These are phyloP conservation scores for Trebouxia gelatinosa DNA, from an alignment of 163 green algal species.

Conservation along the genomic window DNA sequence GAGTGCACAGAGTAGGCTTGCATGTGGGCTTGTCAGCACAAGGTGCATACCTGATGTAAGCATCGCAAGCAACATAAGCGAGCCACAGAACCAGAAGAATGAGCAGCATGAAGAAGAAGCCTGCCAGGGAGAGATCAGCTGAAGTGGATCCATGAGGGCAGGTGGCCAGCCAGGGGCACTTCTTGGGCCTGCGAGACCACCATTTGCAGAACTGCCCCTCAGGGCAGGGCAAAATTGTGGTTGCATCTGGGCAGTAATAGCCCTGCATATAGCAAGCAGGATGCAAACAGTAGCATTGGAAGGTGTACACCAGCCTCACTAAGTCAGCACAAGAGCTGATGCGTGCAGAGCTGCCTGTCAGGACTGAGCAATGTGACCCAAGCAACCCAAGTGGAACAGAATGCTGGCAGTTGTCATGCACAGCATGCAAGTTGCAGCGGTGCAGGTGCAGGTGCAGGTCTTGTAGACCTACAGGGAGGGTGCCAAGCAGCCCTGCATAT, in stretches of 20 bases:
- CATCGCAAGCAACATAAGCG: slow-evolving; percentile 28
- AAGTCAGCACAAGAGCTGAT: no score
- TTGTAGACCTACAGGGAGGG: no score
- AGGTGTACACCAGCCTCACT: no score
- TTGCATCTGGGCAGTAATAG: slow-evolving; percentile 66
- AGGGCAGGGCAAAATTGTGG: slow-evolving; percentile 56
- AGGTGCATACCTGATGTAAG: slow-evolving; percentile 38
- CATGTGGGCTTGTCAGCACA: no score
- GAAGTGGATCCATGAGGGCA: slow-evolving; percentile 53
- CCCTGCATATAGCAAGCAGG: slow-evolving; percentile 54
- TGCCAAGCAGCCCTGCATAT: neutral
- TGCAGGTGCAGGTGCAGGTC: neutral
- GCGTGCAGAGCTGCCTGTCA: no score
- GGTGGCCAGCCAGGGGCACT: slow-evolving; percentile 49
- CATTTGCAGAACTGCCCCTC: slow-evolving; percentile 61
- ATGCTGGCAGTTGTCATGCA: no score
- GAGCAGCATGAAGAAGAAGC: slow-evolving; percentile 40
- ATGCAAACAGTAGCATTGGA: neutral
- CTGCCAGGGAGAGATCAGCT: slow-evolving; percentile 46
- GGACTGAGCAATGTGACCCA: no score
- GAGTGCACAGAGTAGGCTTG: neutral
- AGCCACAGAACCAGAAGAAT: slow-evolving; percentile 37
- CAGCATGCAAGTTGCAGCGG: no score
- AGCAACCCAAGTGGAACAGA: no score
- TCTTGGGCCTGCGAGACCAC: slow-evolving; percentile 30